A percentile compares a stretch with the other conserved stretches of the same genome.
phyloP scores from a whole-genome alignment of 2,329 filamentous ascomycete species.

The Parastagonospora nodorum region DNA sequence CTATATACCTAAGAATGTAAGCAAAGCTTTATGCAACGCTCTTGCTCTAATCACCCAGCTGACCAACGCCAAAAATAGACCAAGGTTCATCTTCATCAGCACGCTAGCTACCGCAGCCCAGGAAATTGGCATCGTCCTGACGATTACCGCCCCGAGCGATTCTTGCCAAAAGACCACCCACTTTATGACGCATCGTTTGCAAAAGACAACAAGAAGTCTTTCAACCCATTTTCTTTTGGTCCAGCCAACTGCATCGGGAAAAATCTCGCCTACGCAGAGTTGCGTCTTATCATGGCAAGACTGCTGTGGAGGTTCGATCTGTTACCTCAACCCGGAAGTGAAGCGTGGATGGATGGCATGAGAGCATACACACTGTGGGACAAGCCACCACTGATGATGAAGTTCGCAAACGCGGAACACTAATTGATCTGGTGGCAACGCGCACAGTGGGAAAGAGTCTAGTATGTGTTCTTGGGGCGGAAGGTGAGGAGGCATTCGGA shows the following conservation, averaged over 20 bases:
- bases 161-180: not conserved
- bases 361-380: not conserved
- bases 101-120: not conserved
- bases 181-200: not conserved
- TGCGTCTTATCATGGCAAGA: conserved; percentile 16
- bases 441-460: not conserved
- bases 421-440: not conserved
- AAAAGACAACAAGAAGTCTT: not conserved
- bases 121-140: not conserved
- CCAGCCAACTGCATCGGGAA: conserved; percentile 15
- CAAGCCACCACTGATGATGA: not conserved
- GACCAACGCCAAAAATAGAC: not conserved
- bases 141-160: not conserved
- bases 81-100: not conserved
- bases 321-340: not conserved
- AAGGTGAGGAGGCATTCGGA: not conserved
- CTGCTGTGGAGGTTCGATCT: conserved; percentile 18
- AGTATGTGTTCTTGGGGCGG: not conserved
- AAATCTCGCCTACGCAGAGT: conserved; percentile 22
- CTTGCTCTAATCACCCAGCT: not conserved
- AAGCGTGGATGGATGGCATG: not conserved
- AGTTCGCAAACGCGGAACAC: not conserved
- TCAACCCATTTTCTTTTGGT: not conserved
- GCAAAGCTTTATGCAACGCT: not conserved
- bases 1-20: not conserved